Base-by-base conservation (phyloP, 1,139 yeast genomes). In the Debaryomyces psychrophilus region DNA sequence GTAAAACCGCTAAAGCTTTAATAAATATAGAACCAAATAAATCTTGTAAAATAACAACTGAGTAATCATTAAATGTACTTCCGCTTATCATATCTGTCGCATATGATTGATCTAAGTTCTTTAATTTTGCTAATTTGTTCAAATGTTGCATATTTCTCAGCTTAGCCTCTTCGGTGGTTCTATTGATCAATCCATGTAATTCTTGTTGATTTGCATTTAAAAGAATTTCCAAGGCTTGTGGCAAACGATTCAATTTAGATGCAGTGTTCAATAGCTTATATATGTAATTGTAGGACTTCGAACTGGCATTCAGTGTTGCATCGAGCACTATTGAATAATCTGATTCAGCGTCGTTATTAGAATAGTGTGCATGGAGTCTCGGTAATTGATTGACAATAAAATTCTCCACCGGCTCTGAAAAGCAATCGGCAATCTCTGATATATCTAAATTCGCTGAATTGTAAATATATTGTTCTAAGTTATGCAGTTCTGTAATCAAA, bases 11-110 rank as follows among this genome's bases (percentile, higher is more conserved):
- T 45, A 86, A 67, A 46, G 82, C 66, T 59, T 82, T 85, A 23
- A 81, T 70, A 56, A 87, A 89, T 8, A 88, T 71, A 1, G 82
- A 75, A 62, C 88, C 82, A 55, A 87, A 87, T 42, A 89, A 71
- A 54, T 87, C 92, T 54, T 84, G 82, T 37, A 89, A 69, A 0
- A 88, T 74, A 1, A 78, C 63, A 1, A 86, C 81, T 11, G 84
- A 71, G 20, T 79, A 65, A 50, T 83, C 87, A 44, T 69, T 73
- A 50, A 68, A 69, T 41, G 53, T 62, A 44, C 54, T 56, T 23
- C 59, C 64, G 2, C 66, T 65, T 25, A 68, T 54, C 9, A 57
- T 50, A 41, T 65, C 67, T 9, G 60, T 48, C 8, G 58, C 48
- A 18, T 53, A 50, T 7, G 57, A 56, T 18, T 58, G 57, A 15